Evolutionary conservation across 192 early-diverging fungal species (phyloP), one percentile per base, ranked within the genome.

Genomic region (Gamsiella multidivaricata): DNA sequence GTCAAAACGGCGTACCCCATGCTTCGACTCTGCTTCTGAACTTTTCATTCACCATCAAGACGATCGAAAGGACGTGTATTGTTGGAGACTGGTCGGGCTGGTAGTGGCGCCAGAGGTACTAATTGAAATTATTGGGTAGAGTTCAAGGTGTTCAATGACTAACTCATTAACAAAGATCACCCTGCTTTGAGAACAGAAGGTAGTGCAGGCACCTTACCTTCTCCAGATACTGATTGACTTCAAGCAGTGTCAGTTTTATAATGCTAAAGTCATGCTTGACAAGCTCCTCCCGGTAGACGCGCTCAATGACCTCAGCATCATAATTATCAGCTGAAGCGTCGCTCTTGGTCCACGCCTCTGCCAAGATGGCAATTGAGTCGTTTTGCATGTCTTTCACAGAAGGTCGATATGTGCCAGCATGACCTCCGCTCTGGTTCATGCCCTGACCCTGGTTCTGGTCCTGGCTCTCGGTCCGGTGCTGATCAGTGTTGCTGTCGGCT

Each of bases 11-110:
- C 59, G 65, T 85, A 87, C 87, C 85, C 86, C 85, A 89, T 29
- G 84, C 81, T 43, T 79, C 65, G 22, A 96, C 81, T 23, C 89
- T 82, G 61, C 94, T 89, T 54, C 91, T 87, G 70, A 87, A 88
- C 81, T 99, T 98, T 72, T 97, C 97, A 80, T 98, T 98, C 9
- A 95, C 68, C 82, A 99, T 87, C 47, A 96, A 56, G 7, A 92
- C 87, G 18, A 97, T 92, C 2, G 96, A 94, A 11, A 97, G 49
- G 5, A 92, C 70, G 55, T 93, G 88, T 36, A 75, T 74, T 9
- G 86, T 70, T 17, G 88, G 61, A 2, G 81, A 66, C 25, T 82
- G 62, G 49, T 54, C 43, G 25, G 61, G 42, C 25, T 79, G 61
- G 60, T 87, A 96, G 71, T 87, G 63, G 0, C 90, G 92, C 96